Conservation (phyloP, 2,329 filamentous ascomycete species). For the Pseudonectria foliicola region DNA sequence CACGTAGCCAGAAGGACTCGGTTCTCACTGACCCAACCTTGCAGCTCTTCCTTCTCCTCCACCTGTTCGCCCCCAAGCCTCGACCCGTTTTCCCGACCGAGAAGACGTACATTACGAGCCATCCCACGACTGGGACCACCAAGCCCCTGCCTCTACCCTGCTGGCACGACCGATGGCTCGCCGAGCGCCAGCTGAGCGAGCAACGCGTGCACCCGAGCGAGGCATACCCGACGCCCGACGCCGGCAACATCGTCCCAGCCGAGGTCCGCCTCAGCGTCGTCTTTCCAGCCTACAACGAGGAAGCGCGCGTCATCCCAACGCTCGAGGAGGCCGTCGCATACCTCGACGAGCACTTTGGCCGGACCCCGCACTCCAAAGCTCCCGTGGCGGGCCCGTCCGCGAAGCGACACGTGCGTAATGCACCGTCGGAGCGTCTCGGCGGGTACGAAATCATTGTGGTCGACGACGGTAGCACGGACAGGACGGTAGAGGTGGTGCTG, state of each 20-base stretch:
- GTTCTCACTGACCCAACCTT: constrained; percentile 5
- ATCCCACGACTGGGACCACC: constrained; percentile 42
- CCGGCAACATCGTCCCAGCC: constrained; percentile 61
- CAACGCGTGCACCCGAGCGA: constrained; percentile 27
- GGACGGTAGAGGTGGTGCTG: constrained; percentile 72
- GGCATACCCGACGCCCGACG: constrained; percentile 36
- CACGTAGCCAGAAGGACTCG: neutral
- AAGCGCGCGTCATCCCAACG: constrained; percentile 73
- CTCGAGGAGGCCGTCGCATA: constrained; percentile 86
- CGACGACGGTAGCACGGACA: constrained; percentile 81
- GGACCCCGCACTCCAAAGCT: constrained; percentile 22
- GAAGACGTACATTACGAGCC: constrained; percentile 75
- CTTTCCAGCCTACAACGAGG: constrained; percentile 93
- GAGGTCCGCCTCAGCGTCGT: constrained; percentile 87
- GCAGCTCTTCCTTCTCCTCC: constrained; percentile 58
- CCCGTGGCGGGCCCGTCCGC: constrained; percentile 19
- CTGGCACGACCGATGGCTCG: constrained; percentile 76
- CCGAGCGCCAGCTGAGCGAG: constrained; percentile 48
- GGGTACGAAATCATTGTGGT: constrained; percentile 94
- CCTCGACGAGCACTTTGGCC: constrained; percentile 70
- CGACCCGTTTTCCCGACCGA: constrained; percentile 68
- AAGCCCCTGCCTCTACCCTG: constrained; percentile 58
- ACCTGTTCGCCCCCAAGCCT: constrained; percentile 72
- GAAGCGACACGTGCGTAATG: constrained; percentile 27
- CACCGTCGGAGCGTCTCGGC: constrained; percentile 20